These are phyloP conservation scores for Pythium brachiatum DNA, from an alignment of 352 stramenopile species.

Conservation along the genomic window DNA sequence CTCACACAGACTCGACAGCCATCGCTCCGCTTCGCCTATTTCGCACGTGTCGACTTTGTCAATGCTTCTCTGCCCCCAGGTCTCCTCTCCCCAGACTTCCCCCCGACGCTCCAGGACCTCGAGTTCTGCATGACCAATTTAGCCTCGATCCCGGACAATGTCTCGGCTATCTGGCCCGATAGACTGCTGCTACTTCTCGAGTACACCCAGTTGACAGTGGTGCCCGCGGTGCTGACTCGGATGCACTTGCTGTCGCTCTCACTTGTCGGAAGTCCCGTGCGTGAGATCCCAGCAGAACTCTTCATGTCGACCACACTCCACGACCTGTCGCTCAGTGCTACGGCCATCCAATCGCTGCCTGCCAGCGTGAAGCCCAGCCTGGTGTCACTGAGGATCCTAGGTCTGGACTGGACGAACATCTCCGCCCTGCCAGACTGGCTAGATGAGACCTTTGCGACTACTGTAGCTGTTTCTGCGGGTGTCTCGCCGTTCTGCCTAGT, in stretches of 20 bases:
- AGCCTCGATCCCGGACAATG: background rate
- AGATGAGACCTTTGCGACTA: background rate
- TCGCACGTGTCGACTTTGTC: constrained; percentile 20
- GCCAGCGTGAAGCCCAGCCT: background rate
- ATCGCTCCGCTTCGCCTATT: constrained; percentile 12
- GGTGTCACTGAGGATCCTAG: background rate
- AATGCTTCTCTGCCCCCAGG: constrained; percentile 11
- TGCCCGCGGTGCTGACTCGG: background rate
- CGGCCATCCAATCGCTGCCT: background rate
- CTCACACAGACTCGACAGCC: constrained; percentile 28
- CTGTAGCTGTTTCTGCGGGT: background rate
- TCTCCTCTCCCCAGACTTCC: constrained; percentile 11
- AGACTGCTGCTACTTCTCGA: constrained; percentile 4
- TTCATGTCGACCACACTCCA: background rate
- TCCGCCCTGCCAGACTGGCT: background rate
- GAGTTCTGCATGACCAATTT: constrained; percentile 24
- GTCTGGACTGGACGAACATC: background rate
- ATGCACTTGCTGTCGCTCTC: constrained; percentile 3
- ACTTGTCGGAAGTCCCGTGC: background rate
- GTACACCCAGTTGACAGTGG: background rate
- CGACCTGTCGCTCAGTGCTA: background rate
- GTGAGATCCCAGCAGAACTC: background rate
- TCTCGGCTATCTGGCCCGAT: constrained; percentile 10
- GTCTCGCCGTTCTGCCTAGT: background rate
- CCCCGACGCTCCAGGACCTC: constrained; percentile 7